A percentile compares a stretch with the other conserved stretches of the same genome.
Conservation (phyloP, 176 grass and related monocot species). For the Oryza glumipatula region DNA sequence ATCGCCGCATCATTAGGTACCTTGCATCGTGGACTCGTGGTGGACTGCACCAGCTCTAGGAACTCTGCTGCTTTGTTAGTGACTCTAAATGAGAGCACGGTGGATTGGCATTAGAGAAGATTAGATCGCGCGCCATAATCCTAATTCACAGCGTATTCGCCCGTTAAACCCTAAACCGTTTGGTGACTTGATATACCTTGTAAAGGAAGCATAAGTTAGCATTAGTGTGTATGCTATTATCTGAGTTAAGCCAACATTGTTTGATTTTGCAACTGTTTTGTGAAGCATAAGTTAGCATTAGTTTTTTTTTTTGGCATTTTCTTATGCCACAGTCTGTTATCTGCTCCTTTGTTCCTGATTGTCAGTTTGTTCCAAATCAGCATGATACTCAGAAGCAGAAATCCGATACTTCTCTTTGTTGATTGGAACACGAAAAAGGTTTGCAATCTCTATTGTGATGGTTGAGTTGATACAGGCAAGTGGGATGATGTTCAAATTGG, state of each 20-base stretch:
- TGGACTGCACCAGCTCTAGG: background rate
- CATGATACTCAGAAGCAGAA: background rate
- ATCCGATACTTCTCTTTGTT: slow-evolving; percentile 10
- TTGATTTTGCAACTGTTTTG: background rate
- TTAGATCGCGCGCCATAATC: background rate
- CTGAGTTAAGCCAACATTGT: background rate
- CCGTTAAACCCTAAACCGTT: background rate
- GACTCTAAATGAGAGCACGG: background rate
- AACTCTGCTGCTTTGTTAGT: background rate
- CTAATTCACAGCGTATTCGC: background rate
- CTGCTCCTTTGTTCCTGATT: background rate
- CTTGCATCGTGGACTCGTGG: background rate
- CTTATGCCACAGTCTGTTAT: slow-evolving; percentile 67
- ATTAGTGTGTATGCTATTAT: background rate
- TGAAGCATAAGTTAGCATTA: too few relatives aligned
- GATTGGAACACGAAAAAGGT: slow-evolving; percentile 49
- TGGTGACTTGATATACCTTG: too few relatives aligned
- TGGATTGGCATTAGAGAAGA: background rate
- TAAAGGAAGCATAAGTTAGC: background rate
- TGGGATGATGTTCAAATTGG: slow-evolving; percentile 57
- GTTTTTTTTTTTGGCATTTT: slow-evolving; percentile 88
- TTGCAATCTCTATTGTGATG: slow-evolving; percentile 59
- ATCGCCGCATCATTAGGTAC: background rate
- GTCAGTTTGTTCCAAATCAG: slow-evolving; percentile 6
- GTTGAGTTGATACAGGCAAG: slow-evolving; percentile 26